These are phyloP conservation scores for Chlamydomonas asymmetrica DNA, from an alignment of 139 green algal genomes.

Conservation along the genomic window DNA sequence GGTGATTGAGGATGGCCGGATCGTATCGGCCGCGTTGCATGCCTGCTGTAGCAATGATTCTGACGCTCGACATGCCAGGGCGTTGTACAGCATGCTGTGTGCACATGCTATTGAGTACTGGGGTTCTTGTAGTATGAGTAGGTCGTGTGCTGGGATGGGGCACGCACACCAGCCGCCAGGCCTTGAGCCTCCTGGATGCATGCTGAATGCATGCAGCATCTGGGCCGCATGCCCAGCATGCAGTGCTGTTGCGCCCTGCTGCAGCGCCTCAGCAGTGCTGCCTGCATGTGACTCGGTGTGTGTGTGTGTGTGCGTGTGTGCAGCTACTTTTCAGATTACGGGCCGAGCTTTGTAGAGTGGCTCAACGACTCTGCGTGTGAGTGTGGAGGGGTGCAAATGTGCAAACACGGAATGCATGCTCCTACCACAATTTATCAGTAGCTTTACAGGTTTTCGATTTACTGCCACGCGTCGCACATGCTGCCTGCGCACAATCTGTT, in stretches of 20 bases:
- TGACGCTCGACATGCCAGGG: too few relatives aligned
- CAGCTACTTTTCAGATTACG: conserved; percentile 78
- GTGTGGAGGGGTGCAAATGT: background rate
- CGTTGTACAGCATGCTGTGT: too few relatives aligned
- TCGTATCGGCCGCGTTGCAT: too few relatives aligned
- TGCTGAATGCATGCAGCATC: too few relatives aligned
- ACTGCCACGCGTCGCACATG: background rate
- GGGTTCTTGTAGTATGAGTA: too few relatives aligned
- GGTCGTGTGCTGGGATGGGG: too few relatives aligned
- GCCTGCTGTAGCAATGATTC: background rate
- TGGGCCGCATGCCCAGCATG: too few relatives aligned
- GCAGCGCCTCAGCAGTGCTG: background rate
- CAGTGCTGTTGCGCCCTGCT: background rate
- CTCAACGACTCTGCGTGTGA: conserved; percentile 83
- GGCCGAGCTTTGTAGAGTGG: conserved; percentile 85
- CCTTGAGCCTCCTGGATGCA: too few relatives aligned
- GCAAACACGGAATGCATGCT: background rate
- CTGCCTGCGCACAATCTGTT: background rate
- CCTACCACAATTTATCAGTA: background rate
- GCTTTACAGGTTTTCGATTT: background rate
- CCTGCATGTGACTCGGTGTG: background rate
- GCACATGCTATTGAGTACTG: too few relatives aligned
- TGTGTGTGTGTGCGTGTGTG: conserved; percentile 35
- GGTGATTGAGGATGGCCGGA: too few relatives aligned
- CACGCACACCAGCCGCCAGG: too few relatives aligned